Base-by-base conservation (phyloP, 805 yeast species). In the Yamadazyma sp. region DNA sequence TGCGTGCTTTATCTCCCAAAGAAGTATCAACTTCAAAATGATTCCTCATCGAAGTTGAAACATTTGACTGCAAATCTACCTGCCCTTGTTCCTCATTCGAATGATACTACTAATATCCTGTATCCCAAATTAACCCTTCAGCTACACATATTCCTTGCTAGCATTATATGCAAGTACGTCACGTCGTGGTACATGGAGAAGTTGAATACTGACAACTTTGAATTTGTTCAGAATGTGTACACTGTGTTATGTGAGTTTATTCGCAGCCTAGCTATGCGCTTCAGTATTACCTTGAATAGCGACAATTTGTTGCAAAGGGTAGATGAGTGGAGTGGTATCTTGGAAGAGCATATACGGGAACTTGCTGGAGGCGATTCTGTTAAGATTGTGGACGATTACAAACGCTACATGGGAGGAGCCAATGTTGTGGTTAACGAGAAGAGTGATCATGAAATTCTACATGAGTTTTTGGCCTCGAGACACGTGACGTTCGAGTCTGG, bases 101-200 rank as follows among this genome's bases (percentile, higher is more conserved):
- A 47, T 8, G 42, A 36, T 14, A 34, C 43, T 11, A 47, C 47
- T 3, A 42, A 39, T 14, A 37, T 42, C 5, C 42, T 43, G 21
- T 46, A 43, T 28, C 46, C 47, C 12, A 41, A 46, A 29, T 26
- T 65, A 28, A 65, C 65, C 34, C 53, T 65, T 33, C 60, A 63
- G 36, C 39, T 67, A 11, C 72, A 68, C 43, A 45, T 67, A 38
- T 62, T 68, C 37, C 42, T 67, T n/a, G 55, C 64, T 23, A 47
- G 58, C 3, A 57, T 67, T 8, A 36, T 56, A 36, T 37, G 46
- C 7, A 51, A 48, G 14, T 59, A 43, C 28, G 47, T 59, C 5
- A 34, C 48, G 6, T 44, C 57, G 11, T 59, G 64, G 64, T 59
- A 58, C 35, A 37, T 37, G 16, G 8, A 23, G 23, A 58, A 59